These are phyloP conservation scores for Trichosanthes cucumerina DNA, from an alignment of 306 rosid species.

Conservation along the genomic window DNA sequence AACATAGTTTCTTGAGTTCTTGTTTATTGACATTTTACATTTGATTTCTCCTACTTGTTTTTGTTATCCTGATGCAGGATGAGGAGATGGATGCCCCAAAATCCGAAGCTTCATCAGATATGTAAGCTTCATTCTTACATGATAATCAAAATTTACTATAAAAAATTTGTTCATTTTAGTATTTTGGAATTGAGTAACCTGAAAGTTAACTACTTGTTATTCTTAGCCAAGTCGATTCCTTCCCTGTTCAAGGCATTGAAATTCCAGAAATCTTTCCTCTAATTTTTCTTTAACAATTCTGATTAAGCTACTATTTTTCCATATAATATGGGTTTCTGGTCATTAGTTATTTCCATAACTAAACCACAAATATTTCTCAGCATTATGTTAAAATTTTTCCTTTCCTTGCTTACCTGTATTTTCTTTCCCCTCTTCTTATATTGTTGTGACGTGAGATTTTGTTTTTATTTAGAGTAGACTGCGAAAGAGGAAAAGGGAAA, in stretches of 20 bases:
- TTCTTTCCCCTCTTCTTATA: neutral
- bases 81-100: constrained; percentile 28
- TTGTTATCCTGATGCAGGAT: constrained; percentile 16
- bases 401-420: neutral
- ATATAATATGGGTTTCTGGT: neutral
- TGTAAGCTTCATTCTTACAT: constrained; percentile 29
- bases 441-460: constrained; percentile 1
- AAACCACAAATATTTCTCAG: neutral
- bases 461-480: constrained; percentile 31
- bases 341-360: neutral
- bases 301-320: neutral
- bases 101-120: constrained; percentile 25
- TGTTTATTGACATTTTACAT: neutral
- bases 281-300: neutral
- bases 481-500: constrained; percentile 19
- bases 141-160: neutral
- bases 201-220: neutral
- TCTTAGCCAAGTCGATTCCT: neutral
- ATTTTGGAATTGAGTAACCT: neutral
- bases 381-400: neutral
- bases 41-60: neutral
- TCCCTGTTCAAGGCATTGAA: neutral
- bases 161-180: neutral
- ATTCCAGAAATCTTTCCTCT: neutral
- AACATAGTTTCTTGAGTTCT: neutral